A percentile compares a stretch with the other conserved stretches of the same genome.
These are phyloP conservation scores for Lippia alba DNA, from an alignment of 305 asterid species.

Conservation along the genomic window DNA sequence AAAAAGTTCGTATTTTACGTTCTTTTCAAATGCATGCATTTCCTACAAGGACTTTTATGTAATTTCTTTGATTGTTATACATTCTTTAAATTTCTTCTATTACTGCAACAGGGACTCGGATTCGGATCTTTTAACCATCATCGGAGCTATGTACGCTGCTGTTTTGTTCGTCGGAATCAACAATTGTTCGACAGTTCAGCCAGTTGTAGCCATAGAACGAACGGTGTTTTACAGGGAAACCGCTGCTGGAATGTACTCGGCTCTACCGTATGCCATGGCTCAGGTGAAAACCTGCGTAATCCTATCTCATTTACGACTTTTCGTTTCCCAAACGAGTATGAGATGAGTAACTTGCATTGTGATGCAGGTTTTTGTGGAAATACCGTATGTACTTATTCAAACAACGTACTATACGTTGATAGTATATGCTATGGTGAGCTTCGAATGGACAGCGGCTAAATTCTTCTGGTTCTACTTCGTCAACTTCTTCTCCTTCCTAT, in stretches of 20 bases:
- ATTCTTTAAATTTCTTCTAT: slow-evolving; percentile 16
- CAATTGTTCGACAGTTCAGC: slow-evolving; percentile 88
- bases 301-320: neutral
- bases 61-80: neutral
- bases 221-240: slow-evolving; percentile 88
- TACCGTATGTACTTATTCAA: slow-evolving; percentile 72
- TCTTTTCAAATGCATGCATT: neutral
- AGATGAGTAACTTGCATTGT: neutral
- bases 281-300: slow-evolving; percentile 57
- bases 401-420: slow-evolving; percentile 68
- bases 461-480: slow-evolving; percentile 91
- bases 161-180: slow-evolving; percentile 80
- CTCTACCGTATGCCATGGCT: slow-evolving; percentile 91
- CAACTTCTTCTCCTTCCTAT: slow-evolving; percentile 74
- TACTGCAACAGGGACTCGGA: slow-evolving; percentile 49
- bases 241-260: slow-evolving; percentile 97
- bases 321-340: neutral
- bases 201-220: slow-evolving; percentile 88
- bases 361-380: slow-evolving; percentile 68
- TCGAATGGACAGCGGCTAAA: slow-evolving; percentile 83
- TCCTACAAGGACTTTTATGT: too few species aligned
- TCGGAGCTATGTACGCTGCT: slow-evolving; percentile 88
- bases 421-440: slow-evolving; percentile 85
- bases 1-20: slow-evolving; percentile 49
- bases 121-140: slow-evolving; percentile 67